phyloP scores from a whole-genome alignment of 1,139 yeast species.

The Saccharomyces hybrid region DNA sequence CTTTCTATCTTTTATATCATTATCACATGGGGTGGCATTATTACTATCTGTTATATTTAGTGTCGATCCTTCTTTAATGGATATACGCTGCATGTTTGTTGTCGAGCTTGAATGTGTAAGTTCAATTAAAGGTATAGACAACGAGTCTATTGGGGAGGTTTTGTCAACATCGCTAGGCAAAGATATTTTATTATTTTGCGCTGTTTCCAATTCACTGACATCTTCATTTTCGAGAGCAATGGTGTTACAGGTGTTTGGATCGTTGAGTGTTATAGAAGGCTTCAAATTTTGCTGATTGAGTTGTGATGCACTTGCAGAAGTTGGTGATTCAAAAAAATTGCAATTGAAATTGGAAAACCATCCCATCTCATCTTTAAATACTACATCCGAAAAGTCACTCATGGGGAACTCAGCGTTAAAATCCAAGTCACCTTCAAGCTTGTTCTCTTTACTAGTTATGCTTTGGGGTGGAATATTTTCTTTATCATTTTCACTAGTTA shows the following conservation, averaged over 20 bases:
- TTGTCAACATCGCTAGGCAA: conserved; percentile 23
- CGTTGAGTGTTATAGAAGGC: conserved; percentile 35
- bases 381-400: conserved; percentile 15
- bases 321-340: conserved; percentile 14
- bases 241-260: conserved; percentile 36
- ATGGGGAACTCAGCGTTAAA: conserved; percentile 14
- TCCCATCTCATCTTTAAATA: conserved; percentile 14
- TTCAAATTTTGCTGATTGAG: conserved; percentile 6
- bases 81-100: conserved; percentile 6
- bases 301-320: background rate
- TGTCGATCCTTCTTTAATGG: conserved; percentile 1
- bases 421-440: background rate
- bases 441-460: background rate
- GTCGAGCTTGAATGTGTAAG: conserved; percentile 16
- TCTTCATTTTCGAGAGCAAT: conserved; percentile 31
- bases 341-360: conserved; percentile 24
- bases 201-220: conserved; percentile 5
- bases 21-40: conserved; percentile 2
- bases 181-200: conserved; percentile 4
- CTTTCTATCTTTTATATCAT: background rate
- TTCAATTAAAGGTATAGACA: conserved; percentile 29
- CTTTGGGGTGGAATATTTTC: conserved; percentile 28
- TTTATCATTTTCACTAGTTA: conserved; percentile 16
- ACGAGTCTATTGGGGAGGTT: conserved; percentile 29
- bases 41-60: background rate